A percentile compares a stretch with the other conserved stretches of the same genome.
Conservation (phyloP, 2,329 filamentous ascomycete species). For the Juglanconis oblonga region DNA sequence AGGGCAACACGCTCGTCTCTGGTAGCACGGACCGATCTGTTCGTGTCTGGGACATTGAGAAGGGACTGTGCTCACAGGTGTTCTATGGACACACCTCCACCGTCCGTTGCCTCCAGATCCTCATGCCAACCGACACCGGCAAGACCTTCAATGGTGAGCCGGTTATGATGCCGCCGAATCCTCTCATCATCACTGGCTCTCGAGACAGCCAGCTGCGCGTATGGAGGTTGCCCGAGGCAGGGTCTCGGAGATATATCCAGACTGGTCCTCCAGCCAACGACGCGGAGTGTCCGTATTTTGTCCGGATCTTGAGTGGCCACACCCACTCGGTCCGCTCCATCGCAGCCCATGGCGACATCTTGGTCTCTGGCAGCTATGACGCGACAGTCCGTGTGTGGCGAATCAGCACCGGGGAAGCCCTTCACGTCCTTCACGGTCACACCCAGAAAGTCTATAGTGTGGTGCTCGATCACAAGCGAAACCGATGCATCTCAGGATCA, state of each 20-base stretch:
- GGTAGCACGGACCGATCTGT: conserved; percentile 95
- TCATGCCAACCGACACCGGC: conserved; percentile 80
- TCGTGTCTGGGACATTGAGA: conserved; percentile 98
- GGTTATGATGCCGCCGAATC: conserved; percentile 89
- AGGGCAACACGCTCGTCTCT: conserved; percentile 91
- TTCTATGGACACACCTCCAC: conserved; percentile 98
- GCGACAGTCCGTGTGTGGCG: conserved; percentile 94
- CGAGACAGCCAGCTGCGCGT: conserved; percentile 91
- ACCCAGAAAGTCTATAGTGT: conserved; percentile 95
- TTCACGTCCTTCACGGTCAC: conserved; percentile 84
- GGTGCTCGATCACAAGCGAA: conserved; percentile 85
- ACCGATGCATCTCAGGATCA: conserved; percentile 93
- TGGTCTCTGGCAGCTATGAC: conserved; percentile 98
- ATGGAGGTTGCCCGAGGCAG: conserved; percentile 85
- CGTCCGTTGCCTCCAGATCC: conserved; percentile 89
- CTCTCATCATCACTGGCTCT: conserved; percentile 94
- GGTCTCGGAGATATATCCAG: conserved; percentile 75
- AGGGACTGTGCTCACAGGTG: conserved; percentile 86
- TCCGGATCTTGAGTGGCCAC: conserved; percentile 82
- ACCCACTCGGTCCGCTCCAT: conserved; percentile 94
- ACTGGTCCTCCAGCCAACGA: conserved; percentile 70
- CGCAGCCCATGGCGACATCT: conserved; percentile 86
- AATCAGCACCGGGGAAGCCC: conserved; percentile 87
- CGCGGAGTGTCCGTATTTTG: conserved; percentile 89
- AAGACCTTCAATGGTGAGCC: conserved; percentile 65